A percentile compares a stretch with the other conserved stretches of the same genome.
These are phyloP conservation scores for Schwanniomyces yamadae DNA, from an alignment of 805 yeast genomes.

Conservation along the genomic window DNA sequence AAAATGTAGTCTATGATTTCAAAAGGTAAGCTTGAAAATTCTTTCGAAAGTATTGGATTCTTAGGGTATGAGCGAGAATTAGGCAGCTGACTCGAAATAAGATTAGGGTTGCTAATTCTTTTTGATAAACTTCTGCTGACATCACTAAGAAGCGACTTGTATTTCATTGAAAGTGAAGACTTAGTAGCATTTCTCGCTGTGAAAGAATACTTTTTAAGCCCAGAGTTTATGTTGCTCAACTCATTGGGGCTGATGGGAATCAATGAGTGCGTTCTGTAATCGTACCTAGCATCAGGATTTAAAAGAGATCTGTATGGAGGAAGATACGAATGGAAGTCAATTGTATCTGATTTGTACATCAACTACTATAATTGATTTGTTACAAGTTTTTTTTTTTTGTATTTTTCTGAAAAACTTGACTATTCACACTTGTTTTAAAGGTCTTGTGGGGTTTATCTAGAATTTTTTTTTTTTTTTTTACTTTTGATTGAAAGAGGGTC, in stretches of 20 bases:
- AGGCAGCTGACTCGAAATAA: constrained; percentile 7
- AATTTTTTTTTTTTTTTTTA: too few species aligned
- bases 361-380: too few species aligned
- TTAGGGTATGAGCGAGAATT: constrained; percentile 6
- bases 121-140: constrained; percentile 38
- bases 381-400: too few species aligned
- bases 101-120: constrained; percentile 23
- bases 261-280: constrained; percentile 47
- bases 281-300: constrained; percentile 49
- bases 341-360: constrained; percentile 9
- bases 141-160: constrained; percentile 47
- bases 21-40: constrained; percentile 36
- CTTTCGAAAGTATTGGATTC: constrained; percentile 10
- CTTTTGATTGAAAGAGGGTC: too few species aligned
- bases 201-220: constrained; percentile 5
- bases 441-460: too few species aligned
- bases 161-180: constrained; percentile 43
- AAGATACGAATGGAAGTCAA: constrained; percentile 32
- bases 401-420: too few species aligned
- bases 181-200: constrained; percentile 1
- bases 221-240: constrained; percentile 15
- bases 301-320: constrained; percentile 56
- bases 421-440: too few species aligned
- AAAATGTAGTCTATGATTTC: constrained; percentile 44
- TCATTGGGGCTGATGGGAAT: constrained; percentile 37